phyloP scores from a whole-genome alignment of 805 yeast genomes.

The Barnettozyma sp. region DNA sequence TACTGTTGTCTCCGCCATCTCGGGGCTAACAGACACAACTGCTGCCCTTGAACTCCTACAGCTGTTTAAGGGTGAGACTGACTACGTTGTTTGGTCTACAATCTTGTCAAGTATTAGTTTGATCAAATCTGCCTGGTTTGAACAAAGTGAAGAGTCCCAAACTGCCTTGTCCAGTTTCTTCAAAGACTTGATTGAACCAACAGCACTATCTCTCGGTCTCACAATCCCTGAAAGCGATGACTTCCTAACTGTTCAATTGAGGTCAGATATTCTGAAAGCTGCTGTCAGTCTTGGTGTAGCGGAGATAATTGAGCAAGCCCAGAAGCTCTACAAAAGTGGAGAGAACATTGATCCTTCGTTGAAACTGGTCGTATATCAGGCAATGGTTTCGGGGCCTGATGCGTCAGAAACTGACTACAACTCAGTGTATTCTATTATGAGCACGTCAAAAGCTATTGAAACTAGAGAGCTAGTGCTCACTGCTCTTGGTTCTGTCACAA shows the following conservation, averaged over 20 bases:
- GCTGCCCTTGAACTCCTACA: slow-evolving; percentile 51
- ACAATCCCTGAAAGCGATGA: slow-evolving; percentile 44
- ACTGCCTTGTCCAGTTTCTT: slow-evolving; percentile 44
- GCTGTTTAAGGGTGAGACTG: slow-evolving; percentile 50
- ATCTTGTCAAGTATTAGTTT: slow-evolving; percentile 40
- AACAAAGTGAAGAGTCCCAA: slow-evolving; percentile 40
- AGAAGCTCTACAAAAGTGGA: slow-evolving; percentile 44
- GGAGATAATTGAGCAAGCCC: slow-evolving; percentile 37
- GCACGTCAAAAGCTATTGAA: slow-evolving; percentile 50
- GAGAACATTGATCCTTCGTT: slow-evolving; percentile 64
- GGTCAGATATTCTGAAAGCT: slow-evolving; percentile 50
- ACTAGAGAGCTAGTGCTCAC: slow-evolving; percentile 63
- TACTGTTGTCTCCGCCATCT: slow-evolving; percentile 56
- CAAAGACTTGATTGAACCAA: slow-evolving; percentile 46
- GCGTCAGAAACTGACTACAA: slow-evolving; percentile 63
- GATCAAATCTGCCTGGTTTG: slow-evolving; percentile 45
- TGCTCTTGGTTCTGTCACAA: slow-evolving; percentile 56
- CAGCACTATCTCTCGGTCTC: slow-evolving; percentile 56
- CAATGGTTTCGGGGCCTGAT: slow-evolving; percentile 50
- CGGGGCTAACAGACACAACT: slow-evolving; percentile 59
- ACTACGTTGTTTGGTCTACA: slow-evolving; percentile 61
- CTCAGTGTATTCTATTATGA: slow-evolving; percentile 48
- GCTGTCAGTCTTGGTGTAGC: slow-evolving; percentile 49
- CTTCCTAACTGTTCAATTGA: slow-evolving; percentile 57
- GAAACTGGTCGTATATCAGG: slow-evolving; percentile 58